Conservation (phyloP, 352 stramenopile species). For the Lagenidium giganteum region DNA sequence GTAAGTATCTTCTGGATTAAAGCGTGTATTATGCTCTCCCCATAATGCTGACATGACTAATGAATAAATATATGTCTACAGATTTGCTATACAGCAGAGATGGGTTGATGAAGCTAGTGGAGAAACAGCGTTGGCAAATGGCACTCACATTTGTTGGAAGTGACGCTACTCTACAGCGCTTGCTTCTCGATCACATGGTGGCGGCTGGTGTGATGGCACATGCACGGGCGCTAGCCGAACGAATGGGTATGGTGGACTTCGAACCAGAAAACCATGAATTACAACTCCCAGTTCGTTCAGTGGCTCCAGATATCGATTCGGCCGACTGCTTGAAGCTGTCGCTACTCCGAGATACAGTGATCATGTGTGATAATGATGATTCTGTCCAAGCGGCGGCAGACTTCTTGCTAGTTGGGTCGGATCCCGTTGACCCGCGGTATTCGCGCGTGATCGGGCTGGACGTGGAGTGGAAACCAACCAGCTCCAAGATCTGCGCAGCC, state of each 20-base stretch:
- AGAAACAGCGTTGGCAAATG: conserved; percentile 56
- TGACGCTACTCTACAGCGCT: conserved; percentile 34
- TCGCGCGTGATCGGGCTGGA: conserved; percentile 65
- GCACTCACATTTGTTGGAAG: conserved; percentile 58
- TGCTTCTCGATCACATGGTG: conserved; percentile 43
- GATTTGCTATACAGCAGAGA: conserved; percentile 63
- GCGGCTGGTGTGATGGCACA: conserved; percentile 22
- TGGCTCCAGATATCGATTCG: conserved; percentile 1
- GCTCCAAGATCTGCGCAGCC: conserved; percentile 18
- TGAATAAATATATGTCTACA: conserved; percentile 2
- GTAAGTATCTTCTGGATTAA: conserved; percentile 9
- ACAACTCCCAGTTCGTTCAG: too few relatives aligned
- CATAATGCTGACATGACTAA: too few relatives aligned
- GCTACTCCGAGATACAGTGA: conserved; percentile 9
- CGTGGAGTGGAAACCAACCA: conserved; percentile 59
- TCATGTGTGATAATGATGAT: conserved; percentile 38
- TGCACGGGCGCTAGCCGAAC: conserved; percentile 25
- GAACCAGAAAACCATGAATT: conserved; percentile 21
- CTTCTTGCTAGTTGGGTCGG: conserved; percentile 18
- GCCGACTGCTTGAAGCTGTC: conserved; percentile 1
- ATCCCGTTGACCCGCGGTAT: too few relatives aligned
- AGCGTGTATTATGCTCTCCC: too few relatives aligned
- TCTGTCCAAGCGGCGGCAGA: conserved; percentile 15
- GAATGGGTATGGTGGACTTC: conserved; percentile 34
- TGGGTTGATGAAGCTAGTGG: conserved; percentile 46